Conservation (phyloP, 768 basidiomycete genomes). For the Lactarius tabidus region DNA sequence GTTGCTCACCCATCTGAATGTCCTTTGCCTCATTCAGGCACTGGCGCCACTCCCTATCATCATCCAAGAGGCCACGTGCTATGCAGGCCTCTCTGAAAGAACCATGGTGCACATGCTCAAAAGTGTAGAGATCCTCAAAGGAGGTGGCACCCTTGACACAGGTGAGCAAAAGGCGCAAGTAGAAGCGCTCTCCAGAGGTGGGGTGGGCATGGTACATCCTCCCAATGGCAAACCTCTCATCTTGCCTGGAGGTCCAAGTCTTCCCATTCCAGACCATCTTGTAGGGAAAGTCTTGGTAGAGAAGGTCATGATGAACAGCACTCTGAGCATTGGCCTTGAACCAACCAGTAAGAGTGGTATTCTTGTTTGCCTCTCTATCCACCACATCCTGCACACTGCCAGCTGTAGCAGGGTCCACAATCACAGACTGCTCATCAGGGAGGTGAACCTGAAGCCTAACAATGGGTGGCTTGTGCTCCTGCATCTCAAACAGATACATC, state of each 20-base stretch:
- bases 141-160: too few species aligned
- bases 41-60: too few species aligned
- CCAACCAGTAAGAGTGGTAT: conserved; percentile 34
- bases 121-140: too few species aligned
- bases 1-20: too few species aligned
- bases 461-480: conserved; percentile 34
- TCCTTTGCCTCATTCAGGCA: too few species aligned
- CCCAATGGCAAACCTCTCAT: too few species aligned
- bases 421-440: conserved; percentile 33
- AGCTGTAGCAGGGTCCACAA: conserved; percentile 31
- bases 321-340: conserved; percentile 26
- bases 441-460: conserved; percentile 43
- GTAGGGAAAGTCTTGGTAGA: too few species aligned
- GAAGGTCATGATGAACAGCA: conserved; percentile 14
- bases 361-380: conserved; percentile 22
- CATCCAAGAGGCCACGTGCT: too few species aligned
- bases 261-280: too few species aligned
- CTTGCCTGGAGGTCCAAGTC: too few species aligned
- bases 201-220: conserved; percentile 34
- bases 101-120: too few species aligned
- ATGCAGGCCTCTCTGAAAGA: too few species aligned
- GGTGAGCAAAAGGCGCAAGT: conserved; percentile 40
- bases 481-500: background rate
- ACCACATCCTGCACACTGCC: conserved; percentile 6
- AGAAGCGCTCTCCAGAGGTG: conserved; percentile 38